Conservation (phyloP, 768 basidiomycete species). For the Lactarius indigo region DNA sequence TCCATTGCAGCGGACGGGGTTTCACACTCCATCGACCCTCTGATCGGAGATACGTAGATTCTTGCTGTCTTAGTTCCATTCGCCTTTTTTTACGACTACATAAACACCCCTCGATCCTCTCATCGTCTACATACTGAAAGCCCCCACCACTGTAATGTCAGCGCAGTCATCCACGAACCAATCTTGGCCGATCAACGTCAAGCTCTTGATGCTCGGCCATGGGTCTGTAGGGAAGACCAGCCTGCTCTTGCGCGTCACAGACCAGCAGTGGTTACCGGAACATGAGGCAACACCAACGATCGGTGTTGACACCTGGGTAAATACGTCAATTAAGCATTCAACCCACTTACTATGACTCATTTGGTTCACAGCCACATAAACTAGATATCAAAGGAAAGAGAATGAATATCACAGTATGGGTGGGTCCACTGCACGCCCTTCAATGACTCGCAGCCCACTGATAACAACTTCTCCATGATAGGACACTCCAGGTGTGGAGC, state of each 20-base stretch:
- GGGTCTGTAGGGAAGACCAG: constrained; percentile 91
- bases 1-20: neutral
- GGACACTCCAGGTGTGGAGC: constrained; percentile 95
- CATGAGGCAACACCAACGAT: constrained; percentile 84
- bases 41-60: neutral
- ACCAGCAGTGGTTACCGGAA: constrained; percentile 89
- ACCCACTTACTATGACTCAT: neutral
- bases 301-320: constrained; percentile 77
- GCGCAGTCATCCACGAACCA: neutral
- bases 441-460: neutral
- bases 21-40: neutral
- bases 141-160: neutral
- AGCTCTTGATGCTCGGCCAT: constrained; percentile 78
- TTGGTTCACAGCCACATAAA: constrained; percentile 64
- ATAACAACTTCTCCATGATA: constrained; percentile 30
- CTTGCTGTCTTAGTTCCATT: neutral
- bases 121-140: neutral
- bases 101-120: neutral
- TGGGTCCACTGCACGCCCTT: constrained; percentile 36
- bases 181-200: constrained; percentile 59
- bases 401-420: constrained; percentile 95
- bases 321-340: constrained; percentile 29
- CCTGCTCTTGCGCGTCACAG: constrained; percentile 85
- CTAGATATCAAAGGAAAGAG: constrained; percentile 78
- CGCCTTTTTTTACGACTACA: neutral